Evolutionary conservation across 139 green algal species (phyloP).

Genomic region (Tetratostichococcus sp.): DNA sequence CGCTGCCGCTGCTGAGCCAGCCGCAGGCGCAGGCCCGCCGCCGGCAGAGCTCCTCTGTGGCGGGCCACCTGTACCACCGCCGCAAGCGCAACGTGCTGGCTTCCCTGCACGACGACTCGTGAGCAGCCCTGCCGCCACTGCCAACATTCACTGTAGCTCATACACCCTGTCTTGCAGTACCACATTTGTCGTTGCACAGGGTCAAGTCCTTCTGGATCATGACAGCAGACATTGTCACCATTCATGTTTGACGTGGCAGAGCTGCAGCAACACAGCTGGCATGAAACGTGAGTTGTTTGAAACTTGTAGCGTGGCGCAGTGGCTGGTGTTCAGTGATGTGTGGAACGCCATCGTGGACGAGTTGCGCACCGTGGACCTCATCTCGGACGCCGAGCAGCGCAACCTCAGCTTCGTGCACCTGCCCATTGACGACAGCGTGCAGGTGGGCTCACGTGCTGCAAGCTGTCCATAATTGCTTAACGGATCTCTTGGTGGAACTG

Average conservation of each 20-base stretch:
- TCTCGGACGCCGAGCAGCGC: conserved; percentile 32
- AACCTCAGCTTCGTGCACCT: conserved; percentile 45
- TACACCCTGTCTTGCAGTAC: no score
- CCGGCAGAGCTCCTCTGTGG: neutral
- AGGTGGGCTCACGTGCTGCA: conserved; percentile 3
- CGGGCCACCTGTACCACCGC: neutral
- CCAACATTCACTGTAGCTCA: no score
- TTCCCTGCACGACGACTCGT: neutral
- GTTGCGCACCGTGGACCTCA: conserved; percentile 31
- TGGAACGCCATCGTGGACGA: conserved; percentile 48
- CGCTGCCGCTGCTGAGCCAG: neutral
- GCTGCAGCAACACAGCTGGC: no score
- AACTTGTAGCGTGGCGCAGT: conserved; percentile 20
- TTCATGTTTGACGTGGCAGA: no score
- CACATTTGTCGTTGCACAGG: no score
- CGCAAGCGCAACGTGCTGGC: neutral
- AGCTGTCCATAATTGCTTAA: no score
- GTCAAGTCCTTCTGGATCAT: no score
- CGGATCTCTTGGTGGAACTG: no score
- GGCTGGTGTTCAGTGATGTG: conserved; percentile 42
- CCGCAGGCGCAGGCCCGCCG: neutral
- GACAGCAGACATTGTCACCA: no score
- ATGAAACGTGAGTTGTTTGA: no score
- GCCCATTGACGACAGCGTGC: conserved; percentile 26
- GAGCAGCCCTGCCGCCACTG: no score